These are phyloP conservation scores for Effrenium voratum DNA, from an alignment of 73 alveolate species.

Conservation along the genomic window DNA sequence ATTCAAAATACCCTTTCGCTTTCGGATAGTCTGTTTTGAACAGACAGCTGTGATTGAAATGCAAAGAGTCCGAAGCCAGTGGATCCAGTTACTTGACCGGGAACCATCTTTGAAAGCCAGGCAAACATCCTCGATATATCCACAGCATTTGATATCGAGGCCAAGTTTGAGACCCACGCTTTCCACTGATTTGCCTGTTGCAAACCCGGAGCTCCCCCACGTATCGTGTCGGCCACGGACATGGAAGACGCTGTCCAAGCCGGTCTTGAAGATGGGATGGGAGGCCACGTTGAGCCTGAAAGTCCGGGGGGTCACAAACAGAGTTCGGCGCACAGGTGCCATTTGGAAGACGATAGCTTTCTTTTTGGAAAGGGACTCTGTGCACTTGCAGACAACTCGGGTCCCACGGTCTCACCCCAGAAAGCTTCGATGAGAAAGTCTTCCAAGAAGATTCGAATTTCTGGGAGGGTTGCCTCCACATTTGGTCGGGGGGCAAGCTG, in stretches of 20 bases:
- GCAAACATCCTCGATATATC: no score
- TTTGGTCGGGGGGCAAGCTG: no score
- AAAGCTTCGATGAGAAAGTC: neutral
- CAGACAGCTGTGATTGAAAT: neutral
- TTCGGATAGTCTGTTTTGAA: no score
- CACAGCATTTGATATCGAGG: neutral
- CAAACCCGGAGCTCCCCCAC: neutral
- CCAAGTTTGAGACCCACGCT: neutral
- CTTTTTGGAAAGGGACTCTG: no score
- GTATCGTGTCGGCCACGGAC: constrained; percentile 51
- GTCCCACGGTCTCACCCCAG: no score
- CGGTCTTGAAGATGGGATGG: constrained; percentile 7
- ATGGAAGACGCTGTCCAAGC: constrained; percentile 26
- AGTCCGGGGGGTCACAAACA: no score
- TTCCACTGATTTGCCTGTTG: neutral
- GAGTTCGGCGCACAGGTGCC: no score
- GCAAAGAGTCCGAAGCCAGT: neutral
- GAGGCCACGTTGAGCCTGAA: constrained; percentile 78
- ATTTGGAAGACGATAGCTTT: neutral
- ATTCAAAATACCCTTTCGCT: no score
- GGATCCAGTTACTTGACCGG: neutral
- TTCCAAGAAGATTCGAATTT: neutral
- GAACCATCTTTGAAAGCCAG: no score
- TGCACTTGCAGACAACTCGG: neutral
- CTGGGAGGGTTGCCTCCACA: neutral